These are phyloP conservation scores for Zygosaccharomyces pseudobailii DNA, from an alignment of 1,139 yeast genomes.

Conservation along the genomic window DNA sequence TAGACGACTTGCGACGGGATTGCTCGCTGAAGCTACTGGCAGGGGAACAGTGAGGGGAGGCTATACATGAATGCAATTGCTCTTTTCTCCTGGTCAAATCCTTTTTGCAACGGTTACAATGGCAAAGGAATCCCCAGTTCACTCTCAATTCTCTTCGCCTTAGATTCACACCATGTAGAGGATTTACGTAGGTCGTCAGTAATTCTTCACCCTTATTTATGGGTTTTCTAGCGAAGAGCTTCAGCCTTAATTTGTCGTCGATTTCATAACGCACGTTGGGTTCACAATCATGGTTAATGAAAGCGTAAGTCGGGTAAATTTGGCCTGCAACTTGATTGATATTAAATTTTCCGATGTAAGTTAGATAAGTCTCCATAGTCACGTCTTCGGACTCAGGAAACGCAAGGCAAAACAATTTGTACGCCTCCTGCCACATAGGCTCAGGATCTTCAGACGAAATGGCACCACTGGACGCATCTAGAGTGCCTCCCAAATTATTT, in stretches of 20 bases:
- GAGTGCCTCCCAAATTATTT: slow-evolving; percentile 47
- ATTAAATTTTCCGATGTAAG: slow-evolving; percentile 65
- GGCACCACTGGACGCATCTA: slow-evolving; percentile 47
- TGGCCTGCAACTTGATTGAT: slow-evolving; percentile 68
- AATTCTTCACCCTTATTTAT: slow-evolving; percentile 65
- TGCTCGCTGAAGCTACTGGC: slow-evolving; percentile 1
- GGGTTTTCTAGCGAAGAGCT: slow-evolving; percentile 54
- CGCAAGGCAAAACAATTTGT: slow-evolving; percentile 44
- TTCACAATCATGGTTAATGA: slow-evolving; percentile 71
- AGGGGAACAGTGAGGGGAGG: neutral
- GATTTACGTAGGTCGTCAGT: slow-evolving; percentile 65
- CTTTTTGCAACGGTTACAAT: slow-evolving; percentile 58
- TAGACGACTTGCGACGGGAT: slow-evolving; percentile 32
- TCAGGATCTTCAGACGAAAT: slow-evolving; percentile 37
- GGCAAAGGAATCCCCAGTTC: slow-evolving; percentile 83
- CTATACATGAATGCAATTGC: slow-evolving; percentile 10
- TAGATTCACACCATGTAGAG: slow-evolving; percentile 55
- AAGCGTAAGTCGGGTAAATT: slow-evolving; percentile 59
- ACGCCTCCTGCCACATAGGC: slow-evolving; percentile 56
- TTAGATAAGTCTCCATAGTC: slow-evolving; percentile 51
- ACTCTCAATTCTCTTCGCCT: slow-evolving; percentile 64
- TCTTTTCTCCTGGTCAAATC: slow-evolving; percentile 38
- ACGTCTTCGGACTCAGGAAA: slow-evolving; percentile 42
- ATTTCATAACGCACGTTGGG: slow-evolving; percentile 62
- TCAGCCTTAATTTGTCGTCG: slow-evolving; percentile 50